Conservation (phyloP, 192 early-diverging fungal species). For the Gonapodya sp. region DNA sequence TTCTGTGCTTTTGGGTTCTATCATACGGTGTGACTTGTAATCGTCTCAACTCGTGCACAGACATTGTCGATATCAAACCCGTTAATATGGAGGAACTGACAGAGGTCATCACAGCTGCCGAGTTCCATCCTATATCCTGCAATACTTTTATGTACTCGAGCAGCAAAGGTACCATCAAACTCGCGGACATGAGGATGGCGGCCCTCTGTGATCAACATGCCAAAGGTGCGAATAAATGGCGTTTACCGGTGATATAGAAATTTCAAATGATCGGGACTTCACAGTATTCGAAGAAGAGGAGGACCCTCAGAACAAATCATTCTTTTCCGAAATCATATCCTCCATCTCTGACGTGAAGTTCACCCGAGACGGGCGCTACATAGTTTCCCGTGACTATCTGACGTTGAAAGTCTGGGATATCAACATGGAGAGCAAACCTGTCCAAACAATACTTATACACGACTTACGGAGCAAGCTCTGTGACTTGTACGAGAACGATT, state of each 20-base stretch:
- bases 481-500: constrained; percentile 99
- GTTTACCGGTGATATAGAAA: neutral
- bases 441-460: constrained; percentile 93
- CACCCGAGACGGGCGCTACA: constrained; percentile 89
- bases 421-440: constrained; percentile 89
- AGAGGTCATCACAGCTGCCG: constrained; percentile 96
- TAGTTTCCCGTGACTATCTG: constrained; percentile 92
- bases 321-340: constrained; percentile 99
- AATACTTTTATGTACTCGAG: constrained; percentile 98
- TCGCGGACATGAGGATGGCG: constrained; percentile 91
- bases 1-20: neutral
- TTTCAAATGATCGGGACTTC: neutral
- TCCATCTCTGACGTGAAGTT: constrained; percentile 97
- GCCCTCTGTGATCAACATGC: constrained; percentile 92
- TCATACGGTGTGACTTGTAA: constrained; percentile 4
- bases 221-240: constrained; percentile 49
- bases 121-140: constrained; percentile 94
- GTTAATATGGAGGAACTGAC: constrained; percentile 99
- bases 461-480: constrained; percentile 92
- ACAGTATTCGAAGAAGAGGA: constrained; percentile 92
- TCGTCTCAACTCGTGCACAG: too few relatives aligned
- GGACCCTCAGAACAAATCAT: constrained; percentile 90
- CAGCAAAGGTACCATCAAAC: constrained; percentile 95
- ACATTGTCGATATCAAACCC: constrained; percentile 99
- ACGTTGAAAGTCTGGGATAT: constrained; percentile 99